Conservation (phyloP, 768 basidiomycete species). For the Termitomyces sp. region DNA sequence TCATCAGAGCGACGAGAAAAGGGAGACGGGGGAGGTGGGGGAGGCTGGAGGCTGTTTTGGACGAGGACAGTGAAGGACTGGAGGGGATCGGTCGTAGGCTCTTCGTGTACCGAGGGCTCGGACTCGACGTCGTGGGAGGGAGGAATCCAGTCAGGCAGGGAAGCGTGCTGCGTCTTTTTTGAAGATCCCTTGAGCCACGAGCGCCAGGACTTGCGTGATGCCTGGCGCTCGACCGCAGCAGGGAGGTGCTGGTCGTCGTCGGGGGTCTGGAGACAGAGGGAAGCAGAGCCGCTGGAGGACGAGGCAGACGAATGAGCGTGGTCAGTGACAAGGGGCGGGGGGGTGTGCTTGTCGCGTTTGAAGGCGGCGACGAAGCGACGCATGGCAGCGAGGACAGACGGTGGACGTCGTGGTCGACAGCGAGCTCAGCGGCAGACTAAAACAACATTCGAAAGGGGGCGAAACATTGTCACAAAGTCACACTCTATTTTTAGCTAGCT, state of each 20-base stretch:
- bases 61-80: conserved; percentile 37
- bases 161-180: conserved; percentile 18
- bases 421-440: conserved; percentile 9
- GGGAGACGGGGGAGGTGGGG: conserved; percentile 46
- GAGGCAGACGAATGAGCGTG: conserved; percentile 52
- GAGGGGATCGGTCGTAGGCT: conserved; percentile 7
- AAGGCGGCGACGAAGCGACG: conserved; percentile 67
- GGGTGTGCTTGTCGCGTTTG: conserved; percentile 40
- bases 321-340: conserved; percentile 25
- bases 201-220: conserved; percentile 52
- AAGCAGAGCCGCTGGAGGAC: conserved; percentile 62
- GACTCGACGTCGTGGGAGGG: conserved; percentile 19
- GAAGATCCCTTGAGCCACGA: conserved; percentile 42
- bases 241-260: conserved; percentile 47
- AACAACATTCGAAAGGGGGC: conserved; percentile 15
- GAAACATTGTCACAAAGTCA: conserved; percentile 13
- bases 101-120: conserved; percentile 15
- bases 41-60: conserved; percentile 43
- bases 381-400: conserved; percentile 36
- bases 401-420: conserved; percentile 11
- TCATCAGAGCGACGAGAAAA: conserved; percentile 38
- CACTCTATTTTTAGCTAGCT: conserved; percentile 10
- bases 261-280: conserved; percentile 55
- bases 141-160: conserved; percentile 29
- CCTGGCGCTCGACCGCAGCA: conserved; percentile 25